Conservation (phyloP, 2,329 filamentous ascomycete genomes). For the Ceratocystis eucalypticola region DNA sequence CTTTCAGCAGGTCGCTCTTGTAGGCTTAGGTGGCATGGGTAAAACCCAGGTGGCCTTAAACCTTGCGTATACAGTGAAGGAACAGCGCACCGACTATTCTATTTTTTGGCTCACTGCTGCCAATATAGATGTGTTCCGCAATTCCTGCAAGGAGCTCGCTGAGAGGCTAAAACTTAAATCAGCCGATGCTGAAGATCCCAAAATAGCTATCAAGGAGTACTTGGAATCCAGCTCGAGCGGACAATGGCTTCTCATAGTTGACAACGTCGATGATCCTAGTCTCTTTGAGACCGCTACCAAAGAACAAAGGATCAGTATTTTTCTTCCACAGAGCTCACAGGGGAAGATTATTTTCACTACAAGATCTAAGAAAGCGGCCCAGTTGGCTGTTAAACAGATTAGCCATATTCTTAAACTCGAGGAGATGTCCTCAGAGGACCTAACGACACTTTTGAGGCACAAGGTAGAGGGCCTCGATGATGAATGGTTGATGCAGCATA, state of each 20-base stretch:
- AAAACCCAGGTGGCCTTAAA: not conserved
- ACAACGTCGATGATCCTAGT: conserved; percentile 23
- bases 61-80: not conserved
- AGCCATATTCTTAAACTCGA: not conserved
- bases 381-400: not conserved
- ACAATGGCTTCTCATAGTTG: conserved; percentile 23
- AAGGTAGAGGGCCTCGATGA: not conserved
- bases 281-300: not conserved
- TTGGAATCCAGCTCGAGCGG: conserved; percentile 20
- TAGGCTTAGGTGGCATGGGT: not conserved
- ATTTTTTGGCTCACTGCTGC: not conserved
- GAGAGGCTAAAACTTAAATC: not conserved
- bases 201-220: conserved; percentile 14
- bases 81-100: not conserved
- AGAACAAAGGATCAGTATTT: conserved; percentile 15
- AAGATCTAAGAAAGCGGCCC: not conserved
- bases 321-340: conserved; percentile 23
- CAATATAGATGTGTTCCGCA: not conserved
- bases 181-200: not conserved
- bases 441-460: not conserved
- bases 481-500: not conserved
- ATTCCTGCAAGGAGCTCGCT: not conserved
- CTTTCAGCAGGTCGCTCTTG: not conserved
- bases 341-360: conserved; percentile 14
- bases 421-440: not conserved